phyloP scores from a whole-genome alignment of 192 early-diverging fungal species.

The Backusella australiensis region DNA sequence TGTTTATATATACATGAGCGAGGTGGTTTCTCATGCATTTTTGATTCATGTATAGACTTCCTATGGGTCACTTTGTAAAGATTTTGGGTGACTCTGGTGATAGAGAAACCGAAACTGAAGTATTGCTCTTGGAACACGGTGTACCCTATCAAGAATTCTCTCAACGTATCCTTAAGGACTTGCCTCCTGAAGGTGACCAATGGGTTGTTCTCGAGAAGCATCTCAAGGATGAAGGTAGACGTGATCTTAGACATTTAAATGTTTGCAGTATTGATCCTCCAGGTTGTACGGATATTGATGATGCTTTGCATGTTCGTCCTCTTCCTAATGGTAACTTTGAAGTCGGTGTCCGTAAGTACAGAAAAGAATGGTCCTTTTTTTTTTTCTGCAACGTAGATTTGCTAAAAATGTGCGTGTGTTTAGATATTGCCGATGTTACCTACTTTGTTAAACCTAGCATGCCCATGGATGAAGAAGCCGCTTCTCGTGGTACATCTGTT shows the following conservation, averaged over 20 bases:
- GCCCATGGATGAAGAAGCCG: slow-evolving; percentile 85
- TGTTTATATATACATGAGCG: background rate
- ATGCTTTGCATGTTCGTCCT: slow-evolving; percentile 83
- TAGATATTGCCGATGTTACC: slow-evolving; percentile 94
- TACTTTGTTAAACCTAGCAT: slow-evolving; percentile 84
- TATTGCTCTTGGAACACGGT: slow-evolving; percentile 94
- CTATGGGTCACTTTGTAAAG: slow-evolving; percentile 91
- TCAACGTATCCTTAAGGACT: slow-evolving; percentile 72
- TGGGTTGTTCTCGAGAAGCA: slow-evolving; percentile 81
- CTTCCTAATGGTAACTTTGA: slow-evolving; percentile 49
- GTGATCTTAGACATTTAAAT: slow-evolving; percentile 80
- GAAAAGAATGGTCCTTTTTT: background rate
- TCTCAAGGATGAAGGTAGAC: slow-evolving; percentile 60
- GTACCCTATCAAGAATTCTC: slow-evolving; percentile 95
- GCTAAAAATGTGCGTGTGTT: slow-evolving; percentile 15
- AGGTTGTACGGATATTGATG: slow-evolving; percentile 99
- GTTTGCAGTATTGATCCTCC: slow-evolving; percentile 99
- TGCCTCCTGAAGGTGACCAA: slow-evolving; percentile 85
- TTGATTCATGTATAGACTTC: slow-evolving; percentile 42
- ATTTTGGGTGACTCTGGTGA: slow-evolving; percentile 93
- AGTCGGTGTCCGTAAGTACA: slow-evolving; percentile 59
- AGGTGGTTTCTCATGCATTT: background rate
- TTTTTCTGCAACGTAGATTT: background rate
- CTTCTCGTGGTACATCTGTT: slow-evolving; percentile 84
- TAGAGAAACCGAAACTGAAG: slow-evolving; percentile 92